Conservation (phyloP, 2,329 filamentous ascomycete species). For the Elsinoe batatas region DNA sequence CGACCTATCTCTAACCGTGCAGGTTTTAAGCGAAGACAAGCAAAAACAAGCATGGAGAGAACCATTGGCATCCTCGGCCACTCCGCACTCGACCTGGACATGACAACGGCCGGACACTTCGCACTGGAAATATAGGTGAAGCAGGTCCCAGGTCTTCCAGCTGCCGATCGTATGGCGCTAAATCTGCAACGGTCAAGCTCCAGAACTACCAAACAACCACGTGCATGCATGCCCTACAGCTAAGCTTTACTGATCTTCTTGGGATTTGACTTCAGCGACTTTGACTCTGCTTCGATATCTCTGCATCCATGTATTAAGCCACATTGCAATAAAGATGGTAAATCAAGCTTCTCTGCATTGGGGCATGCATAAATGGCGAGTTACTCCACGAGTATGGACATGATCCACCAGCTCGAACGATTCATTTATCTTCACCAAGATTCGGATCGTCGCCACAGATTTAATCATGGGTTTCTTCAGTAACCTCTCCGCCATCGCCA, state of each 20-base stretch:
- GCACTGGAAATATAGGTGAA: background rate
- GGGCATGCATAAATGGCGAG: too few relatives aligned
- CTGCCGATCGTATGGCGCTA: background rate
- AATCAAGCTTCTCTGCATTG: background rate
- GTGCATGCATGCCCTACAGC: background rate
- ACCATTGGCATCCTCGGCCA: background rate
- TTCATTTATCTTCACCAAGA: background rate
- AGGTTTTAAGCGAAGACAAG: background rate
- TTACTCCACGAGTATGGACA: too few relatives aligned
- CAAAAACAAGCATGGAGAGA: background rate
- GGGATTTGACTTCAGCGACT: background rate
- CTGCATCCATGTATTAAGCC: background rate
- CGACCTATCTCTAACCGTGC: background rate
- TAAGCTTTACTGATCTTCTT: background rate
- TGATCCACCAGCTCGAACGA: background rate
- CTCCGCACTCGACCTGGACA: background rate
- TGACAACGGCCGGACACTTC: background rate
- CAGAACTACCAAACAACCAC: background rate
- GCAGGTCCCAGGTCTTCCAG: background rate
- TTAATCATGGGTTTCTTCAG: background rate
- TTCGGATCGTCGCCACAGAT: background rate
- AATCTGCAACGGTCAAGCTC: background rate
- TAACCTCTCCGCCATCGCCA: background rate
- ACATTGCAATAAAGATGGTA: background rate
- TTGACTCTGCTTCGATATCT: background rate